Evolutionary conservation across 2,329 filamentous ascomycete species (phyloP).

Genomic region (Xylariaceae sp.): DNA sequence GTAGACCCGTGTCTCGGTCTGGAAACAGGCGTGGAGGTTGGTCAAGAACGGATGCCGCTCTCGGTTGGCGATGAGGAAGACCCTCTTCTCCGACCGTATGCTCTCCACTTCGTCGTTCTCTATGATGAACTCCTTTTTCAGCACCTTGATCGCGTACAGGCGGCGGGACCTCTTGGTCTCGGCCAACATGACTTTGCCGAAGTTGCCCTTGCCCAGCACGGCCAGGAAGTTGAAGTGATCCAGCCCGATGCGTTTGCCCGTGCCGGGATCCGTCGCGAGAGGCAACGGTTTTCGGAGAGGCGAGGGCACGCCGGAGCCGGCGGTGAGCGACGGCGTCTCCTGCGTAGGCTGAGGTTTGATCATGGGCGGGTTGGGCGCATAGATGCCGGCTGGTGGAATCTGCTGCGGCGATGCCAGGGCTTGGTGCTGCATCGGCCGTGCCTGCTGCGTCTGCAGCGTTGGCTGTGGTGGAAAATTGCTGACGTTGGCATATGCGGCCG

Average conservation of each 20-base stretch:
- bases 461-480: constrained; percentile 43
- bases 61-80: constrained; percentile 94
- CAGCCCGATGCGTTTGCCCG: constrained; percentile 79
- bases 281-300: constrained; percentile 57
- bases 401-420: constrained; percentile 25
- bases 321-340: constrained; percentile 32
- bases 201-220: constrained; percentile 97
- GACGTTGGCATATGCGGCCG: constrained; percentile 66
- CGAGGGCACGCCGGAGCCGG: constrained; percentile 30
- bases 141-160: constrained; percentile 95
- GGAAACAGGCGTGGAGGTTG: constrained; percentile 95
- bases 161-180: constrained; percentile 91
- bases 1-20: constrained; percentile 96
- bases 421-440: constrained; percentile 33
- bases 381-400: constrained; percentile 31
- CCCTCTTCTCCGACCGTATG: constrained; percentile 93
- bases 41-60: constrained; percentile 94
- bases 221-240: constrained; percentile 99
- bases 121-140: constrained; percentile 99
- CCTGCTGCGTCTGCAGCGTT: constrained; percentile 37
- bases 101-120: constrained; percentile 99
- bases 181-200: constrained; percentile 98
- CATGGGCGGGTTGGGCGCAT: constrained; percentile 27
- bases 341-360: constrained; percentile 38
- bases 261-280: constrained; percentile 65